Evolutionary conservation across 2,329 filamentous ascomycete species (phyloP), one percentile per base, ranked within the genome.

Genomic region (Colletotrichum caudatum): DNA sequence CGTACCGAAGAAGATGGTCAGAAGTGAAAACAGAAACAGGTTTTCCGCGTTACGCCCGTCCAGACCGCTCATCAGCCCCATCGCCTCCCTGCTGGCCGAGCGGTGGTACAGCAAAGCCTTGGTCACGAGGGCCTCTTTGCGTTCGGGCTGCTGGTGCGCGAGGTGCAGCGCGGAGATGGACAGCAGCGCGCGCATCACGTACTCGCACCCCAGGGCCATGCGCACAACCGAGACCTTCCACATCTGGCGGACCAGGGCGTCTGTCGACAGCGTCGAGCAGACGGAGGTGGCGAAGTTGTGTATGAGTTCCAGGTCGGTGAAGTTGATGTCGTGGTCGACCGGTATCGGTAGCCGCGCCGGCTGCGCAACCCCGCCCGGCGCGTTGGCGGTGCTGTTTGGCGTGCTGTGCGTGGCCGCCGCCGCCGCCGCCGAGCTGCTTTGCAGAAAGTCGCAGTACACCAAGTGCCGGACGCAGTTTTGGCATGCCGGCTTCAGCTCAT

Each of bases 251-350:
- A 86, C 73, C 12, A 77, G 74, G 0, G 82, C 78, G 39, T 85
- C 81, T 8, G 77, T 79, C 5, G 82, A 82, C 3, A 88, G 77
- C 0, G 86, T 87, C 33, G 81, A 78, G 66, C 82, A 83, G 0
- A 87, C 88, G 8, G 82, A 83, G 0, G 82, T 85, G 37, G 82
- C 83, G 73, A 82, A 89, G 77, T 89, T 86, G 76, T 89, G 86
- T 3, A 89, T 80, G 1, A 89, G 81, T 72, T 88, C 86, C 18
- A 88, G 78, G 66, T 88, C 85, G 11, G 82, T 74, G 1, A 85
- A 74, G 51, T 83, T 83, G 23, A 84, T 76, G 9, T 74, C 68
- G 50, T 51, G 66, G 46, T 53, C 51, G 16, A 83, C 37, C 2
- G 65, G 53, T 1, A 54, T n/a, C 4, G 54, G 7, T 9, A 18